Evolutionary conservation across 2,329 filamentous ascomycete genomes (phyloP).

Genomic region (Colletotrichum brevisporum): DNA sequence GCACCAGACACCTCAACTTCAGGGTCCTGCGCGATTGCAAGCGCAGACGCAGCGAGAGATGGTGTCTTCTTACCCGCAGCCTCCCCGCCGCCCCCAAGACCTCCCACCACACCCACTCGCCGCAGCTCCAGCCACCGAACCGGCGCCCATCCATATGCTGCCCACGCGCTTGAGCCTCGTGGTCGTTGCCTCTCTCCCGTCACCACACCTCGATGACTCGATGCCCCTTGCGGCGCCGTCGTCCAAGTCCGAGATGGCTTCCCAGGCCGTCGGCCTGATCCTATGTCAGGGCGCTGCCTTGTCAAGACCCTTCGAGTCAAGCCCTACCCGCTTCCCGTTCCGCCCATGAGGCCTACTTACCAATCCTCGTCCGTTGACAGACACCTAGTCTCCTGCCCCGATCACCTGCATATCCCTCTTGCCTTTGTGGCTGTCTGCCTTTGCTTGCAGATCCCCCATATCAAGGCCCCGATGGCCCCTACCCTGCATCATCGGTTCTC

Average conservation of each 20-base stretch:
- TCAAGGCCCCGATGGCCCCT: slow-evolving; percentile 27
- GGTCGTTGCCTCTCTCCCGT: slow-evolving; percentile 22
- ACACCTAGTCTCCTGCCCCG: slow-evolving; percentile 41
- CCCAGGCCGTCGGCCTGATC: neutral
- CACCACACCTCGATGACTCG: slow-evolving; percentile 35
- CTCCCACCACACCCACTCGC: slow-evolving; percentile 19
- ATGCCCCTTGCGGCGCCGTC: neutral
- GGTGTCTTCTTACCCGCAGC: neutral
- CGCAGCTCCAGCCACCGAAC: slow-evolving; percentile 33
- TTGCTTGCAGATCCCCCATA: slow-evolving; percentile 27
- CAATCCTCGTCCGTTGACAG: slow-evolving; percentile 27
- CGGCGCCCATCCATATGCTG: slow-evolving; percentile 27
- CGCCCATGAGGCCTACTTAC: slow-evolving; percentile 28
- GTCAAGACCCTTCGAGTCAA: slow-evolving; percentile 28
- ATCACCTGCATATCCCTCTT: slow-evolving; percentile 40
- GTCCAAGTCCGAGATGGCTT: slow-evolving; percentile 11
- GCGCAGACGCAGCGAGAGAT: neutral
- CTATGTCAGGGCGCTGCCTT: slow-evolving; percentile 27
- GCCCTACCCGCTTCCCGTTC: slow-evolving; percentile 39
- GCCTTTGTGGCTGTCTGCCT: slow-evolving; percentile 25
- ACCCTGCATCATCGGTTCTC: neutral
- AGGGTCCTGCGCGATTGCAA: neutral
- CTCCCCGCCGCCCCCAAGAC: neutral
- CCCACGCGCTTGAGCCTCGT: slow-evolving; percentile 40
- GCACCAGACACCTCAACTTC: slow-evolving; percentile 32